Evolutionary conservation across 306 rosid genomes (phyloP).

Genomic region (Sechiopsis laciniata): DNA sequence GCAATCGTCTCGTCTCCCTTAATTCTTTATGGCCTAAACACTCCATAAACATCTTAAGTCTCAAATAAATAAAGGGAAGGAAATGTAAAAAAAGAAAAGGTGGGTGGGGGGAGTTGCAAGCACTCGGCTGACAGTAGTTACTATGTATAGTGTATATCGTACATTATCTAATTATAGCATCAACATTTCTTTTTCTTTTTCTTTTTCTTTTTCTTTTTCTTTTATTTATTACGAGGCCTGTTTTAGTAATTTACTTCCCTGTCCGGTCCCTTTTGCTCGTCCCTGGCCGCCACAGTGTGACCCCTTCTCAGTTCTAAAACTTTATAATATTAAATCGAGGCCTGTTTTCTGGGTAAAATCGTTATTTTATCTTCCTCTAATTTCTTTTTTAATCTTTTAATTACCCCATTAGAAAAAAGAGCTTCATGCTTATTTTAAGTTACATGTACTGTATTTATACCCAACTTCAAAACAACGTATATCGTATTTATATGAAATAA

Average conservation of each 20-base stretch:
- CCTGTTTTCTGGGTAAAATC: background rate
- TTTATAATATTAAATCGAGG: too few relatives aligned
- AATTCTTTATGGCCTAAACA: too few relatives aligned
- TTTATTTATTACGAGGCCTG: background rate
- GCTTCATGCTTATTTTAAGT: background rate
- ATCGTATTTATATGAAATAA: too few relatives aligned
- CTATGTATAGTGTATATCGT: background rate
- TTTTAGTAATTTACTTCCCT: background rate
- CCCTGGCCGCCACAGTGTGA: too few relatives aligned
- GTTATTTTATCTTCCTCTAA: background rate
- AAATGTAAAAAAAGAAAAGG: background rate
- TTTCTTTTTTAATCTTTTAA: background rate
- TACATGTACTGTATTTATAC: background rate
- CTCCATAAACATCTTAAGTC: too few relatives aligned
- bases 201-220: background rate
- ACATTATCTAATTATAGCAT: background rate
- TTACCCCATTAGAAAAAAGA: background rate
- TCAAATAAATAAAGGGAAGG: background rate
- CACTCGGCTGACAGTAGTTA: constrained; percentile 10
- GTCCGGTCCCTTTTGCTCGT: background rate
- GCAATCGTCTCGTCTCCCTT: too few relatives aligned
- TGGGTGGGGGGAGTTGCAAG: constrained; percentile 10
- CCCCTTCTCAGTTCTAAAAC: too few relatives aligned
- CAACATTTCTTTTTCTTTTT: background rate
- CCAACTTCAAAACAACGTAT: background rate